Percentiles rank a stretch among this genome's conserved stretches.
These are phyloP conservation scores for Leccinellum luteum DNA, from an alignment of 768 basidiomycete species.

Conservation along the genomic window DNA sequence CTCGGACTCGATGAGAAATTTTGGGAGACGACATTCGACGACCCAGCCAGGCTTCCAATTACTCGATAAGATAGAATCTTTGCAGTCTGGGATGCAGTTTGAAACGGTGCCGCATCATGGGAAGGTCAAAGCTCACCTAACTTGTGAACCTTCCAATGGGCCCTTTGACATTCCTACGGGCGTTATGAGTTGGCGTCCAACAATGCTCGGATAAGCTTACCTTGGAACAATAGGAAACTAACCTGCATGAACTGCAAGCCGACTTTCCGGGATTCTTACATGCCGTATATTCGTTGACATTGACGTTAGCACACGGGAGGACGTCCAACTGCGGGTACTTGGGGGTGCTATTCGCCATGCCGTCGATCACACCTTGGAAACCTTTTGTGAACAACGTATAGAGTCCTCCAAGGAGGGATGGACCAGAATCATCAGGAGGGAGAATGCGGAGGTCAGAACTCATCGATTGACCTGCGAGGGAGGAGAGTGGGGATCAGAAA, in stretches of 20 bases:
- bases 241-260: slow-evolving; percentile 31
- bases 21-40: slow-evolving; percentile 18
- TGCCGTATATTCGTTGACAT: slow-evolving; percentile 15
- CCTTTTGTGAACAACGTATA: slow-evolving; percentile 14
- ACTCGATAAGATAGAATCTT: slow-evolving; percentile 17
- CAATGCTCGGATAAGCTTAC: not conserved
- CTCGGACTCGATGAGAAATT: slow-evolving; percentile 10
- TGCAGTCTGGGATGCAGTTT: slow-evolving; percentile 20
- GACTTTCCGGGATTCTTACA: slow-evolving; percentile 34
- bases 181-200: not conserved
- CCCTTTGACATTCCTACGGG: slow-evolving; percentile 39
- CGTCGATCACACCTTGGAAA: slow-evolving; percentile 10
- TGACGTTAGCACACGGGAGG: slow-evolving; percentile 38
- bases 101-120: not conserved
- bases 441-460: slow-evolving; percentile 15
- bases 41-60: slow-evolving; percentile 25
- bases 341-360: slow-evolving; percentile 6
- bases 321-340: slow-evolving; percentile 25
- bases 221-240: slow-evolving; percentile 47
- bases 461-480: slow-evolving; percentile 8
- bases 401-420: slow-evolving; percentile 8
- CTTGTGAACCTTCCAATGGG: slow-evolving; percentile 42
- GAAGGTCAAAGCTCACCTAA: slow-evolving; percentile 21
- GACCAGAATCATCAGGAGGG: slow-evolving; percentile 15
- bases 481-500: not conserved